Conservation (phyloP, 371 early-diverging fungal genomes). For the Mucor irregularis region DNA sequence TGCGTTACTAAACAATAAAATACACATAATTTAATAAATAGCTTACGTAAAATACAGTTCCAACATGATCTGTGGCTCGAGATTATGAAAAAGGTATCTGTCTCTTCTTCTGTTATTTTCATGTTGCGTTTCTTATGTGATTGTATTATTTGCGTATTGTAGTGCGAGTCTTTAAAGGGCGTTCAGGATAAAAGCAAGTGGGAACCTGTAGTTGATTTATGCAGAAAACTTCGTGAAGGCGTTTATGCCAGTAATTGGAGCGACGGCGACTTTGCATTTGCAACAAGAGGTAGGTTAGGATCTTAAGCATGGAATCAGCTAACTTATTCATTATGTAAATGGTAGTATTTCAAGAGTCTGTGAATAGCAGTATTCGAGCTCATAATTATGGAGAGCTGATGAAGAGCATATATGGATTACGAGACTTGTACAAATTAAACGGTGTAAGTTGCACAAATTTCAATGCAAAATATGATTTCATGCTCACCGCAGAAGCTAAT, state of each 20-base stretch:
- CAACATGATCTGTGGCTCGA: slow-evolving; percentile 17
- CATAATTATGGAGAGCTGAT: slow-evolving; percentile 15
- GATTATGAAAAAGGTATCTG: slow-evolving; percentile 8
- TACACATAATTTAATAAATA: background rate
- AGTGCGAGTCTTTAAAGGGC: background rate
- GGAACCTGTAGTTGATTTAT: slow-evolving; percentile 10
- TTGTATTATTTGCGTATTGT: background rate
- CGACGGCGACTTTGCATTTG: slow-evolving; percentile 12
- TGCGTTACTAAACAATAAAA: background rate
- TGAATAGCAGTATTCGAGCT: slow-evolving; percentile 14
- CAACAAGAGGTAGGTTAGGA: slow-evolving; percentile 10
- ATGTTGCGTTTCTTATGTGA: background rate
- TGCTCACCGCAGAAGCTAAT: background rate
- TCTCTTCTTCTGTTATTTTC: background rate
- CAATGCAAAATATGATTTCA: background rate
- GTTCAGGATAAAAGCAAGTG: slow-evolving; percentile 9
- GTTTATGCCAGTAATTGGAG: slow-evolving; percentile 21
- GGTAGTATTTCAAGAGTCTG: slow-evolving; percentile 20
- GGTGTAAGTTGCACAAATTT: too few species aligned
- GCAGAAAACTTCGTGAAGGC: slow-evolving; percentile 29
- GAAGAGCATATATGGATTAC: slow-evolving; percentile 16
- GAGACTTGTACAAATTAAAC: slow-evolving; percentile 7
- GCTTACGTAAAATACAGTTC: slow-evolving; percentile 10
- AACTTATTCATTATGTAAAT: background rate
- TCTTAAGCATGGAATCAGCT: background rate